Evolutionary conservation across 331 rosid genomes (phyloP).

Genomic region (Rosa hybrid): DNA sequence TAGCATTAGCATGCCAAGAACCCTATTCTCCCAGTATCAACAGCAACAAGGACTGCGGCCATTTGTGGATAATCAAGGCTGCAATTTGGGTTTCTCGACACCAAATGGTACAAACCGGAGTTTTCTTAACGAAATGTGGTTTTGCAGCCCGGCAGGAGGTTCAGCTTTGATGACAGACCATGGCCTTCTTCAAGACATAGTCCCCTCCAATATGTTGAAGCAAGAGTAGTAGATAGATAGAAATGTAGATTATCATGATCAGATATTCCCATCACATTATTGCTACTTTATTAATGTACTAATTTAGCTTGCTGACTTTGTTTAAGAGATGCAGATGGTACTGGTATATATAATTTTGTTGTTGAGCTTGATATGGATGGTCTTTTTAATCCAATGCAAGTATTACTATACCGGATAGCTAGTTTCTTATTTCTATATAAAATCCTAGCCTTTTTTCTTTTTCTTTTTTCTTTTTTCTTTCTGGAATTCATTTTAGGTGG

Average conservation of each 20-base stretch:
- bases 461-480: neutral
- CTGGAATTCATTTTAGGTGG: slow-evolving; percentile 11
- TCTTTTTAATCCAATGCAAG: neutral
- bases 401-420: neutral
- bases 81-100: slow-evolving; percentile 26
- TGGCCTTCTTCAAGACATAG: slow-evolving; percentile 89
- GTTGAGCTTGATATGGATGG: neutral
- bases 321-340: slow-evolving; percentile 11
- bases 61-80: slow-evolving; percentile 16
- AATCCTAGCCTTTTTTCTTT: neutral
- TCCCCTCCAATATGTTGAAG: slow-evolving; percentile 77
- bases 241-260: neutral
- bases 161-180: slow-evolving; percentile 48
- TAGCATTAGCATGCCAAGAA: slow-evolving; percentile 18
- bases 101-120: slow-evolving; percentile 8
- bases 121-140: slow-evolving; percentile 47
- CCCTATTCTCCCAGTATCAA: slow-evolving; percentile 30
- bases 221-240: slow-evolving; percentile 34
- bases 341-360: neutral
- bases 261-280: neutral
- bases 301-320: slow-evolving; percentile 32
- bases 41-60: slow-evolving; percentile 35
- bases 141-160: slow-evolving; percentile 45
- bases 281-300: slow-evolving; percentile 31
- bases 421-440: neutral